Percentiles rank a stretch among this genome's conserved stretches.
Evolutionary conservation across 2,329 filamentous ascomycete species (phyloP).

Genomic region (Drechslerella dactyloides): DNA sequence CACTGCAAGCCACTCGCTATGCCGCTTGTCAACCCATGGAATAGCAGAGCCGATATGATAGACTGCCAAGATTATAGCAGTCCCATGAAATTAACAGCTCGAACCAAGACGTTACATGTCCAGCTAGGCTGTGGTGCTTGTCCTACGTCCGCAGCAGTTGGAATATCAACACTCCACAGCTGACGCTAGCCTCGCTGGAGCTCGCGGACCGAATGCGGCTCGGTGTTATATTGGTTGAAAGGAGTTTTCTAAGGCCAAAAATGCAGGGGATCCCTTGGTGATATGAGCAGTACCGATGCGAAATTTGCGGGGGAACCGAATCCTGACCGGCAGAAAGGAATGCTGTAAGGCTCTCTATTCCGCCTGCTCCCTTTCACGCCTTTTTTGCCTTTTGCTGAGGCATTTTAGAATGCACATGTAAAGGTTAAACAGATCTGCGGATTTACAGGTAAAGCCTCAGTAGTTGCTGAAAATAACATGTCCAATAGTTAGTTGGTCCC

Average conservation of each 20-base stretch:
- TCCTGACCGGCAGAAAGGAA: not conserved
- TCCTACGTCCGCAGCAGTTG: slow-evolving; percentile 33
- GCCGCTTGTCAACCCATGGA: slow-evolving; percentile 27
- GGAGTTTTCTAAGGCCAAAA: slow-evolving; percentile 11
- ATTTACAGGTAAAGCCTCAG: too few relatives aligned
- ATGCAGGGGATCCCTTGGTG: slow-evolving; percentile 27
- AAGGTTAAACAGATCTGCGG: too few relatives aligned
- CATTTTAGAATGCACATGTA: slow-evolving; percentile 15
- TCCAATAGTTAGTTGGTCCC: too few relatives aligned
- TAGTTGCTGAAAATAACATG: too few relatives aligned
- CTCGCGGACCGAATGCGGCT: slow-evolving; percentile 22
- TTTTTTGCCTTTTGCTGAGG: slow-evolving; percentile 26
- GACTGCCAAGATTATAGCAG: slow-evolving; percentile 17
- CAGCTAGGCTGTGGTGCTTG: slow-evolving; percentile 34
- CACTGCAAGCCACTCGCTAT: slow-evolving; percentile 40
- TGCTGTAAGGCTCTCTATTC: slow-evolving; percentile 46
- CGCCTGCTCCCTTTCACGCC: slow-evolving; percentile 17
- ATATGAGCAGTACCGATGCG: slow-evolving; percentile 22
- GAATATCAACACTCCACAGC: slow-evolving; percentile 23
- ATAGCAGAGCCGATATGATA: slow-evolving; percentile 21
- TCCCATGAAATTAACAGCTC: slow-evolving; percentile 19
- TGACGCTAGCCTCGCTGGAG: slow-evolving; percentile 7
- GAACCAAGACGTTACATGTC: slow-evolving; percentile 39
- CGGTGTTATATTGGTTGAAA: slow-evolving; percentile 27
- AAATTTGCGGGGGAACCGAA: slow-evolving; percentile 48